phyloP scores from a whole-genome alignment of 768 basidiomycete species.

The Lanmaoa rubissima region DNA sequence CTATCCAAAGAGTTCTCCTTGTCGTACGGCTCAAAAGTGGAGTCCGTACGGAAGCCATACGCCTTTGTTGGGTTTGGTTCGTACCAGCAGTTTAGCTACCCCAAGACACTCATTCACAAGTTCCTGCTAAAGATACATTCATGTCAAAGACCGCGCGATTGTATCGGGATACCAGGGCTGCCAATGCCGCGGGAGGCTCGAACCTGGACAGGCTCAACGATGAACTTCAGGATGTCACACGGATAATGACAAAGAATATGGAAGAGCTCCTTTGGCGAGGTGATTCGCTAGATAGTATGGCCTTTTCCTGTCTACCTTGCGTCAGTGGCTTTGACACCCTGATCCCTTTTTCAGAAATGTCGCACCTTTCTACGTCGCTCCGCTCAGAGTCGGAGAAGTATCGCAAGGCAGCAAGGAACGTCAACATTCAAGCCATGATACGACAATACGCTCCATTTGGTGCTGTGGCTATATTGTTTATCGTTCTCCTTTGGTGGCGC shows the following conservation, averaged over 20 bases:
- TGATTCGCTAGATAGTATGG: conserved; percentile 91
- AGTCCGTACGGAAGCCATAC: conserved; percentile 92
- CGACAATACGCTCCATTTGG: conserved; percentile 95
- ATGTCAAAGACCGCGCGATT: conserved; percentile 97
- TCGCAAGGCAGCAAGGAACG: conserved; percentile 90
- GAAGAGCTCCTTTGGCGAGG: conserved; percentile 98
- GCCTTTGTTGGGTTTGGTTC: conserved; percentile 97
- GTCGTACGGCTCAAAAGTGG: conserved; percentile 92
- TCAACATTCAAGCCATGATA: conserved; percentile 91
- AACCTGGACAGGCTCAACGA: conserved; percentile 88
- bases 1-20: conserved; percentile 93
- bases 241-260: conserved; percentile 99
- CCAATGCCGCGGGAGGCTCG: conserved; percentile 60
- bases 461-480: conserved; percentile 73
- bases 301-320: neutral
- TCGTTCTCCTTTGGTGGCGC: conserved; percentile 79
- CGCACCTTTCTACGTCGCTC: conserved; percentile 89
- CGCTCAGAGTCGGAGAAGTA: conserved; percentile 98
- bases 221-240: conserved; percentile 95
- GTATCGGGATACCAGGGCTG: conserved; percentile 91
- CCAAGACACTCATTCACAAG: conserved; percentile 2
- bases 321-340: neutral
- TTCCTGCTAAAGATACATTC: conserved; percentile 76
- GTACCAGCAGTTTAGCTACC: conserved; percentile 26
- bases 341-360: conserved; percentile 70